A percentile compares a stretch with the other conserved stretches of the same genome.
phyloP scores from a whole-genome alignment of 1,284 basidiomycete species.

The Ceratobasidium sp. region DNA sequence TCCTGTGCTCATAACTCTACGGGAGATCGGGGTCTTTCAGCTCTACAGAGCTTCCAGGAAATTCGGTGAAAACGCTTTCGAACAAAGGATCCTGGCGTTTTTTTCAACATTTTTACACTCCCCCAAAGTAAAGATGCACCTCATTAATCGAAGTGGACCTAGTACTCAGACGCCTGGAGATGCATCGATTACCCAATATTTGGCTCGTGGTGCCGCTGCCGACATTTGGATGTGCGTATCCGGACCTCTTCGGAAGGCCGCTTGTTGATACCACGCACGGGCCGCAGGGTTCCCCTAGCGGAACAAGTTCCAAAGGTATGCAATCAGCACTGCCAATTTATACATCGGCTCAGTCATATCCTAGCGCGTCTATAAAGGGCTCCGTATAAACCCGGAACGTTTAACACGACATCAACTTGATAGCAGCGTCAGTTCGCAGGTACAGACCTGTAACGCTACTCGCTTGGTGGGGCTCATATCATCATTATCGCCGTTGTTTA shows the following conservation, averaged over 20 bases:
- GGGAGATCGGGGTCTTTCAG: no score
- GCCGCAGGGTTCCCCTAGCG: neutral
- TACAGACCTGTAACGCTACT: neutral
- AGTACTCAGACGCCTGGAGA: neutral
- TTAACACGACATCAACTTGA: neutral
- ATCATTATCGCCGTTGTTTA: neutral
- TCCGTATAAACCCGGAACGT: neutral
- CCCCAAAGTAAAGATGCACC: no score
- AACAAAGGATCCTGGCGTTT: no score
- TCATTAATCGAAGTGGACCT: neutral
- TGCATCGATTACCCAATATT: neutral
- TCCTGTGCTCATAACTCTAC: no score
- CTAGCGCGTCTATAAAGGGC: neutral
- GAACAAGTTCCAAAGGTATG: neutral
- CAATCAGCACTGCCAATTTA: neutral
- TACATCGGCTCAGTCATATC: neutral
- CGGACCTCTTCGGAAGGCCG: no score
- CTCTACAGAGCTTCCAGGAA: no score
- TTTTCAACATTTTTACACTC: no score
- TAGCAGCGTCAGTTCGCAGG: neutral
- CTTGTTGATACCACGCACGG: neutral
- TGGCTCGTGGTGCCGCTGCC: slow-evolving; percentile 1
- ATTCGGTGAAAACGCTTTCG: no score
- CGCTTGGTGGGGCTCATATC: neutral
- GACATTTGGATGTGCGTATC: slow-evolving; percentile 15